These are phyloP conservation scores for Populus ilicifolia DNA, from an alignment of 345 rosid species.

Conservation along the genomic window DNA sequence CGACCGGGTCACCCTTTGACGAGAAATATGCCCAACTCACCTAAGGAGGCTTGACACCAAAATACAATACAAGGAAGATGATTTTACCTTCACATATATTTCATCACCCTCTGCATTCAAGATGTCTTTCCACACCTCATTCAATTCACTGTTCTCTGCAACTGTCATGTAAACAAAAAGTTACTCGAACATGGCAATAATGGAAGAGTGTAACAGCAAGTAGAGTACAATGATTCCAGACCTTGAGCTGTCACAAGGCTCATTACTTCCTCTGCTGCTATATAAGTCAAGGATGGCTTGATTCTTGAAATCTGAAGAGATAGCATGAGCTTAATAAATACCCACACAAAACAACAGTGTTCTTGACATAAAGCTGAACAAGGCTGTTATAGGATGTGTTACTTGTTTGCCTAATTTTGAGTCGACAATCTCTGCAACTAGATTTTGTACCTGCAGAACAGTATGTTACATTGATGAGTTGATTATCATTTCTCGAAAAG, in stretches of 20 bases:
- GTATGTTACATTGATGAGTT: slow-evolving; percentile 3
- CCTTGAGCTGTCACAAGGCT: slow-evolving; percentile 99
- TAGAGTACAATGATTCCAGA: slow-evolving; percentile 21
- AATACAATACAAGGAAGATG: background rate
- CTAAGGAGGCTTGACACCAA: background rate
- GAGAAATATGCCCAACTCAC: background rate
- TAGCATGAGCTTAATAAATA: slow-evolving; percentile 4
- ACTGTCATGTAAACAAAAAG: slow-evolving; percentile 40
- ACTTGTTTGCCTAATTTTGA: slow-evolving; percentile 94
- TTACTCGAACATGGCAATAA: slow-evolving; percentile 2
- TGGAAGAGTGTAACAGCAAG: background rate
- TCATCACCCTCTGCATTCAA: slow-evolving; percentile 92
- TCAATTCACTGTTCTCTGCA: slow-evolving; percentile 72
- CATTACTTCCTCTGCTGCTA: slow-evolving; percentile 95
- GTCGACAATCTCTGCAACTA: slow-evolving; percentile 89
- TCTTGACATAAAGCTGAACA: slow-evolving; percentile 13
- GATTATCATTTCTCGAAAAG: slow-evolving; percentile 1
- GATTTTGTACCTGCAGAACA: slow-evolving; percentile 68
- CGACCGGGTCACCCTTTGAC: background rate
- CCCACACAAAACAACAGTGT: background rate
- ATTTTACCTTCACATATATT: slow-evolving; percentile 77
- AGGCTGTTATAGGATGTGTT: slow-evolving; percentile 17
- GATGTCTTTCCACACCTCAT: slow-evolving; percentile 94
- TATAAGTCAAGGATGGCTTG: slow-evolving; percentile 75
- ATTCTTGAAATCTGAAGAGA: slow-evolving; percentile 64